Base-by-base conservation (phyloP, 495 filamentous ascomycete genomes). In the Trichoderma erinaceum region DNA sequence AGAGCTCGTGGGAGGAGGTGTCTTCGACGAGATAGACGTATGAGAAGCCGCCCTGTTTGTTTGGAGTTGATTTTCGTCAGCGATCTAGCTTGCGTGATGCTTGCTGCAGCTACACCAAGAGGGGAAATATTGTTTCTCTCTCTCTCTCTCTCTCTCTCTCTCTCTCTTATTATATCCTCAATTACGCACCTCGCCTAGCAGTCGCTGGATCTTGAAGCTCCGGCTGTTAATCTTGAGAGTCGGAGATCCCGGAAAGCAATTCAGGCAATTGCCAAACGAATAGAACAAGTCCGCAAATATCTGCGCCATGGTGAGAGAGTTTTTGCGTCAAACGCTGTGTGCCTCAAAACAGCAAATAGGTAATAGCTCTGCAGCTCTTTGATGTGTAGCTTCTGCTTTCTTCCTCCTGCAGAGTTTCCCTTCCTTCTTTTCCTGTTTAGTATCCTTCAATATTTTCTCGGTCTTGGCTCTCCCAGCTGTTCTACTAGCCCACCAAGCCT, bases 11-110 rank as follows among this genome's bases (percentile, higher is more conserved):
- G 64, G 85, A 89, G 41, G 84, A 81, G 56, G 89, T 93, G 74
- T 96, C 92, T 85, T 97, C 91, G 41, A 99, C 95, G 66, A 99
- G 90, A 79, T 99, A 99, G 69, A 99, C 95, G 76, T 98, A 98
- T 71, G 91, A 95, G 83, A 98, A 99, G 69, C 95, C 94, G 77
- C 94, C 94, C 87, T 94, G 74, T 69, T n/a, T 65, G 29, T 44
- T 44, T 46, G 43, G 16, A 44, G 8, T 2, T 13, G 44, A 46
- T 35, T n/a, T 38, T 38, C 69, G 68, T 65, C 65, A 41, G 38
- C 66, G 48, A 29, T 29, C 58, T n/a, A 48, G 44, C 44, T 46
- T 7, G n/a, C 44, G 18, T 48, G 44, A 6, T 38, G 35, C 35
- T 38, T 38, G 35, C 35, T 64, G 46, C 18, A 7, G 44, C 16